A percentile compares a stretch with the other conserved stretches of the same genome.
phyloP scores from a whole-genome alignment of 1,139 yeast species.

The Zygotorulaspora mrakii region DNA sequence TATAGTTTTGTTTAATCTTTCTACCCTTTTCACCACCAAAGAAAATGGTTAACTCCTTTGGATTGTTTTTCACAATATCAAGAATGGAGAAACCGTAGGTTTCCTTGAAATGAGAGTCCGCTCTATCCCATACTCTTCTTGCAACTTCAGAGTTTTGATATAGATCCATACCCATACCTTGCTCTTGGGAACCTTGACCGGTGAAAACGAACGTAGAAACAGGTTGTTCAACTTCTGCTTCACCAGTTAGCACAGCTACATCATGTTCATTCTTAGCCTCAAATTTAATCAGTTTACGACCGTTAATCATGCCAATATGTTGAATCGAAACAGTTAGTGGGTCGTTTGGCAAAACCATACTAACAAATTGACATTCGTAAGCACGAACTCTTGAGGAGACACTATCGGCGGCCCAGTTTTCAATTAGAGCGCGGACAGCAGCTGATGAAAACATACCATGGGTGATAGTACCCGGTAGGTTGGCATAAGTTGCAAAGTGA shows the following conservation, averaged over 20 bases:
- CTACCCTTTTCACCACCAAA: slow-evolving; percentile 98
- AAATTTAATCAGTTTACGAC: slow-evolving; percentile 94
- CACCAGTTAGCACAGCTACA: slow-evolving; percentile 80
- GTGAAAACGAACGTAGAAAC: slow-evolving; percentile 94
- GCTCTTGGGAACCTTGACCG: slow-evolving; percentile 99
- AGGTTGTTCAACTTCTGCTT: slow-evolving; percentile 98
- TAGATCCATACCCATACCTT: slow-evolving; percentile 99
- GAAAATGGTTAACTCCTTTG: slow-evolving; percentile 90
- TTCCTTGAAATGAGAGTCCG: slow-evolving; percentile 85
- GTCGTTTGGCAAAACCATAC: slow-evolving; percentile 97
- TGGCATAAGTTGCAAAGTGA: slow-evolving; percentile 89
- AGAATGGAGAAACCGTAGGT: slow-evolving; percentile 96
- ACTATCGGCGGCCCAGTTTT: slow-evolving; percentile 98
- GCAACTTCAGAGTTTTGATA: slow-evolving; percentile 91
- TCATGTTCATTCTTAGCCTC: slow-evolving; percentile 82
- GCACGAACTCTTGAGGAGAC: slow-evolving; percentile 95
- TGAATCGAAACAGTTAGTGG: slow-evolving; percentile 81
- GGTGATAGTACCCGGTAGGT: slow-evolving; percentile 93
- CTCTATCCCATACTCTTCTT: slow-evolving; percentile 94
- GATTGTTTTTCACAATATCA: slow-evolving; percentile 93
- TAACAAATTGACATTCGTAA: slow-evolving; percentile 83
- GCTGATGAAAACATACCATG: slow-evolving; percentile 99
- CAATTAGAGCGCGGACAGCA: slow-evolving; percentile 88
- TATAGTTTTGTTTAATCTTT: slow-evolving; percentile 88
- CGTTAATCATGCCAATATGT: slow-evolving; percentile 98